Conservation (phyloP, 352 stramenopile species). For the Thalassiosira sp. region DNA sequence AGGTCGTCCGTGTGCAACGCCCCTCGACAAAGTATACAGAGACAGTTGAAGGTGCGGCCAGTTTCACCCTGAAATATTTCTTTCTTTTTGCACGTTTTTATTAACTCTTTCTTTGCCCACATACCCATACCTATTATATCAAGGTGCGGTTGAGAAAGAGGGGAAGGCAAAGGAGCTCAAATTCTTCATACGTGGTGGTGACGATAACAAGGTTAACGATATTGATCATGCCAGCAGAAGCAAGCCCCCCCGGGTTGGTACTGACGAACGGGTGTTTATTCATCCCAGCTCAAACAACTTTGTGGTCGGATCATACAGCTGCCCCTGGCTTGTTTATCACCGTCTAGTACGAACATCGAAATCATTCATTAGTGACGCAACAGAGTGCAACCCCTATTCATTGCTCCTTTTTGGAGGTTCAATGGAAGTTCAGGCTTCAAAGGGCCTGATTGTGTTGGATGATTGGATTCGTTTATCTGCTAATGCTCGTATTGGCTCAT, state of each 20-base stretch:
- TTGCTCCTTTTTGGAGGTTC: conserved; percentile 97
- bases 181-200: conserved; percentile 87
- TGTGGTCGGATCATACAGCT: conserved; percentile 89
- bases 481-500: conserved; percentile 75
- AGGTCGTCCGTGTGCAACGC: conserved; percentile 90
- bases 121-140: conserved; percentile 1
- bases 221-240: conserved; percentile 3
- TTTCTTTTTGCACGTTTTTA: neutral
- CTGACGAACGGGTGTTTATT: conserved; percentile 93
- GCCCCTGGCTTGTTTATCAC: conserved; percentile 94
- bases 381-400: conserved; percentile 95
- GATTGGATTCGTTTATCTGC: conserved; percentile 66
- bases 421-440: conserved; percentile 73
- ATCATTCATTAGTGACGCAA: conserved; percentile 95
- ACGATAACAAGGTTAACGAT: conserved; percentile 4
- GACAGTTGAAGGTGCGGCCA: conserved; percentile 83
- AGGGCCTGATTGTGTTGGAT: conserved; percentile 73
- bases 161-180: conserved; percentile 91
- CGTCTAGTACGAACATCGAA: conserved; percentile 88
- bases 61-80: neutral
- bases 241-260: conserved; percentile 33
- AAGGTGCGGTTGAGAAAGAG: conserved; percentile 86
- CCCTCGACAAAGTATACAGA: conserved; percentile 94
- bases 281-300: conserved; percentile 94
- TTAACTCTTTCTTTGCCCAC: neutral